Percentiles rank a stretch among this genome's conserved stretches.
Evolutionary conservation across 1,284 basidiomycete genomes (phyloP).

Genomic region (Papiliotrema laurentii): DNA sequence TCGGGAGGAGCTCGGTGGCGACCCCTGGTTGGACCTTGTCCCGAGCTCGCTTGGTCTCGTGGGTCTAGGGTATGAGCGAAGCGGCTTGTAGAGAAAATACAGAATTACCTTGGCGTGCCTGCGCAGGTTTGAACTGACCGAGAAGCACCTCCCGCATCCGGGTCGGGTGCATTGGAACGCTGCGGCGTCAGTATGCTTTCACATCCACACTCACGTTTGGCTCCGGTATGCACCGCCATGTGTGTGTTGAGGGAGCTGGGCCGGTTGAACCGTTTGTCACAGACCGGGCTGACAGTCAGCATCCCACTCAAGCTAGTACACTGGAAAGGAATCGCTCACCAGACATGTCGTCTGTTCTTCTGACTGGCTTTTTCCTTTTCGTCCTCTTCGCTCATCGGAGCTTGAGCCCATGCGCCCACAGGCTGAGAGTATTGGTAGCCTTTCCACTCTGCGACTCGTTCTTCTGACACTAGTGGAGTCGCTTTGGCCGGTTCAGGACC

Average conservation of each 20-base stretch:
- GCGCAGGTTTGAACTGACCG: slow-evolving; percentile 61
- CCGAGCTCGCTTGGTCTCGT: not conserved
- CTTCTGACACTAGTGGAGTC: too few species aligned
- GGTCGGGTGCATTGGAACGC: slow-evolving; percentile 55
- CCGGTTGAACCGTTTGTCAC: slow-evolving; percentile 59
- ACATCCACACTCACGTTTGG: slow-evolving; percentile 53
- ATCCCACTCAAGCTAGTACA: not conserved
- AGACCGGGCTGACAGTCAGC: slow-evolving; percentile 47
- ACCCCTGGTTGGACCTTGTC: not conserved
- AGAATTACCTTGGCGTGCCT: slow-evolving; percentile 53
- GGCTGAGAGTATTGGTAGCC: not conserved
- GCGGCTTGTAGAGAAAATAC: not conserved
- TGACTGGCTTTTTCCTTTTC: not conserved
- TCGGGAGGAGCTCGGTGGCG: not conserved
- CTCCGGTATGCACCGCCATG: slow-evolving; percentile 63
- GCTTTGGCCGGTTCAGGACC: too few species aligned
- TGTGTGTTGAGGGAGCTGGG: slow-evolving; percentile 62
- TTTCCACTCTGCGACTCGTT: not conserved
- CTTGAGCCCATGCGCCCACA: not conserved
- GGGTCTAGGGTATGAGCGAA: not conserved
- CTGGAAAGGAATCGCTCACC: not conserved
- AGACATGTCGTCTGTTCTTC: slow-evolving; percentile 2
- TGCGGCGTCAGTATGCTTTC: slow-evolving; percentile 29
- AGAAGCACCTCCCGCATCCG: slow-evolving; percentile 56
- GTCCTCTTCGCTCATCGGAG: not conserved